A percentile compares a stretch with the other conserved stretches of the same genome.
Conservation (phyloP, 345 rosid genomes). For the Cardamine resedifolia region DNA sequence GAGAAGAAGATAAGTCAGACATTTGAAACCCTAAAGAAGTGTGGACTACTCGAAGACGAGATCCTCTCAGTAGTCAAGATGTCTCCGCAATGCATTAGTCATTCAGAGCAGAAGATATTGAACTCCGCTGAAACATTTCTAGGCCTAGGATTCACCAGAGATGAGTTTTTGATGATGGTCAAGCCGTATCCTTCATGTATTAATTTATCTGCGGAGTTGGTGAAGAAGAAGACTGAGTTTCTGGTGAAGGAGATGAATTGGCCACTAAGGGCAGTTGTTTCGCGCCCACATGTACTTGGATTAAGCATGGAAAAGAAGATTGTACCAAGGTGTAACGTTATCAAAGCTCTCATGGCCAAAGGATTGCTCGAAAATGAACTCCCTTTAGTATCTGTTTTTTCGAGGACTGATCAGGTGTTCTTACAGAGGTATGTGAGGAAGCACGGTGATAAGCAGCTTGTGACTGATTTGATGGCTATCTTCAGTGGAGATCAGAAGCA, state of each 20-base stretch:
- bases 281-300: not conserved
- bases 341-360: slow-evolving; percentile 19
- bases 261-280: not conserved
- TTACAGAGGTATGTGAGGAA: not conserved
- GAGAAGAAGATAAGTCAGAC: slow-evolving; percentile 21
- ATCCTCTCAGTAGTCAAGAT: not conserved
- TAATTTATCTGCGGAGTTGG: not conserved
- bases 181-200: not conserved
- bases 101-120: slow-evolving; percentile 30
- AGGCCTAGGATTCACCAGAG: slow-evolving; percentile 18
- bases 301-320: slow-evolving; percentile 37
- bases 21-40: no score
- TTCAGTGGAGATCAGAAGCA: no score
- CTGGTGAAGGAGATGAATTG: no score
- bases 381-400: not conserved
- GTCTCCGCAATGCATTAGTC: not conserved
- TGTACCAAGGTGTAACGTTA: slow-evolving; percentile 39
- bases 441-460: not conserved
- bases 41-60: no score
- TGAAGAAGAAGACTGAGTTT: slow-evolving; percentile 8
- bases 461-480: not conserved
- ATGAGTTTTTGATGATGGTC: slow-evolving; percentile 23
- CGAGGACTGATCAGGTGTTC: not conserved
- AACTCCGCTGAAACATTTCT: slow-evolving; percentile 25
- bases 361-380: not conserved